Conservation (phyloP, 1,284 basidiomycete genomes). For the Cerrena zonata region DNA sequence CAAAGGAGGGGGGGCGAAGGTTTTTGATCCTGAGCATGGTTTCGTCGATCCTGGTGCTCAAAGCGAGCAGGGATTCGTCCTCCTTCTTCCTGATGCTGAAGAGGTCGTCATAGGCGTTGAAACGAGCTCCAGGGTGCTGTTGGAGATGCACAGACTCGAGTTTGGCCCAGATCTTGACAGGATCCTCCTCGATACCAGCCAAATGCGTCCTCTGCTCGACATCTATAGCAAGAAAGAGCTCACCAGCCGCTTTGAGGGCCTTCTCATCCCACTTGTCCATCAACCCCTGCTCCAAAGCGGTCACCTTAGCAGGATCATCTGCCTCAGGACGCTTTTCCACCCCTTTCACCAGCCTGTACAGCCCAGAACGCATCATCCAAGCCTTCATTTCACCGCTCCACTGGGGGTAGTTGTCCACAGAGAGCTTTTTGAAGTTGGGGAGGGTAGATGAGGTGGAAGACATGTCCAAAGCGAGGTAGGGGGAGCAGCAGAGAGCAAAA, state of each 20-base stretch:
- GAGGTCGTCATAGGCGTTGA: slow-evolving; percentile 29
- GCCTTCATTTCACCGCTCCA: slow-evolving; percentile 4
- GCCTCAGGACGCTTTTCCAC: neutral
- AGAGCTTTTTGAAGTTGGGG: neutral
- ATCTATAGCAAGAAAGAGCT: neutral
- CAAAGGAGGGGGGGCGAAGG: slow-evolving; percentile 20
- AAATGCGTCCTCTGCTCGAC: slow-evolving; percentile 1
- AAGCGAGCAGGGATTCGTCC: slow-evolving; percentile 23
- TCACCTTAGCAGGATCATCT: neutral
- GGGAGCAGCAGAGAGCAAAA: neutral
- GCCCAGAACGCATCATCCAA: neutral
- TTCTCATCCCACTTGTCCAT: neutral
- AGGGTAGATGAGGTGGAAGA: neutral
- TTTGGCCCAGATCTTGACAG: neutral
- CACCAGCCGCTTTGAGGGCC: neutral
- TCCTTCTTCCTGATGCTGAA: slow-evolving; percentile 26
- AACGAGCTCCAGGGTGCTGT: slow-evolving; percentile 1
- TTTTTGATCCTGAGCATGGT: slow-evolving; percentile 22
- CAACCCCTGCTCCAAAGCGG: neutral
- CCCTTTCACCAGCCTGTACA: slow-evolving; percentile 1
- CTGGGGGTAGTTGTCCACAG: slow-evolving; percentile 3
- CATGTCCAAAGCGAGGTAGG: too few species aligned
- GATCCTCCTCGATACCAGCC: slow-evolving; percentile 5
- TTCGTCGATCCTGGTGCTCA: slow-evolving; percentile 22
- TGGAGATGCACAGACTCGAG: slow-evolving; percentile 1